Evolutionary conservation across 345 rosid genomes (phyloP).

Genomic region (Luvunga scandens): DNA sequence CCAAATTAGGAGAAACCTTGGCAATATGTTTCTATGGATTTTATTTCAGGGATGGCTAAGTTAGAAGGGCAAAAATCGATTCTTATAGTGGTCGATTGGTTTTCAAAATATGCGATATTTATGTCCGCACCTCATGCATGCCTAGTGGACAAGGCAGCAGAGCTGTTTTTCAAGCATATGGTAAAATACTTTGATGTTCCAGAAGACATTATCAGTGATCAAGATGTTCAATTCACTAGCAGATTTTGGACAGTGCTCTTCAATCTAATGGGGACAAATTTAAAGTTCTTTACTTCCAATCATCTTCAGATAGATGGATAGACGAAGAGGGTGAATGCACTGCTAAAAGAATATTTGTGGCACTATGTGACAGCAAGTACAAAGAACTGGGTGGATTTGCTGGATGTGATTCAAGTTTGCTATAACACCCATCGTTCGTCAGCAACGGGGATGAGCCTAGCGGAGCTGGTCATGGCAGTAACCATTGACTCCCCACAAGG

Average conservation of each 20-base stretch:
- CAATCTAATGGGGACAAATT: not conserved
- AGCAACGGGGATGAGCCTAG: not conserved
- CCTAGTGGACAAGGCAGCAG: not conserved
- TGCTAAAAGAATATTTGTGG: not conserved
- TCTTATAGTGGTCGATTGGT: not conserved
- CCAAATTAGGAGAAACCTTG: no score
- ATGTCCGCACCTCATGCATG: not conserved
- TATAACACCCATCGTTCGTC: not conserved
- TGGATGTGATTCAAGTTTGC: not conserved
- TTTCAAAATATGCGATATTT: not conserved
- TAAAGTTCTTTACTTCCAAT: not conserved
- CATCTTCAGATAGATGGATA: not conserved
- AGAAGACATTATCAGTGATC: not conserved
- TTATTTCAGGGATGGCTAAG: no score
- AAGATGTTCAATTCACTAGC: not conserved
- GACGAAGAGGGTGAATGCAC: not conserved
- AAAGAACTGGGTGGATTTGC: no score
- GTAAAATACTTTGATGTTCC: no score
- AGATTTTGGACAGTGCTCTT: not conserved
- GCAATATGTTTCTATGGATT: no score
- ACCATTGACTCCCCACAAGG: not conserved
- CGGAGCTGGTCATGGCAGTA: not conserved
- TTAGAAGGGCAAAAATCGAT: no score
- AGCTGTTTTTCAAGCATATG: no score
- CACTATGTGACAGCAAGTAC: no score